These are phyloP conservation scores for Xylaria venustula DNA, from an alignment of 495 filamentous ascomycete genomes.

Conservation along the genomic window DNA sequence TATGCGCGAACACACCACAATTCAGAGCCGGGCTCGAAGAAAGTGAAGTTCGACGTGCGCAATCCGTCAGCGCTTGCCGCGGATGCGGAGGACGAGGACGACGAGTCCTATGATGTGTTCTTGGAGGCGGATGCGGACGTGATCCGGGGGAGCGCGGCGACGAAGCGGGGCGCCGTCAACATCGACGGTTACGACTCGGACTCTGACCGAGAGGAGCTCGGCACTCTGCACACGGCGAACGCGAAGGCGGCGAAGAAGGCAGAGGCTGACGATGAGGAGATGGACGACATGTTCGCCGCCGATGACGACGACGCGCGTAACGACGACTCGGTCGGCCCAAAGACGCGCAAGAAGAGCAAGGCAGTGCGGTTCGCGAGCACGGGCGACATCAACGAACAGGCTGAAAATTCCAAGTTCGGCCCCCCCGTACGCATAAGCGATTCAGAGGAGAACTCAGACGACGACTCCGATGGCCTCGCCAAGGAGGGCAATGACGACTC, in stretches of 20 bases:
- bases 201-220: constrained; percentile 72
- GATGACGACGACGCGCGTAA: constrained; percentile 60
- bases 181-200: constrained; percentile 97
- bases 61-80: constrained; percentile 89
- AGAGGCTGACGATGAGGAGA: constrained; percentile 63
- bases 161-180: constrained; percentile 89
- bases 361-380: constrained; percentile 72
- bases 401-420: constrained; percentile 67
- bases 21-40: constrained; percentile 64
- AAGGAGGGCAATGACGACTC: constrained; percentile 43
- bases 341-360: constrained; percentile 67
- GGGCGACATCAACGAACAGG: constrained; percentile 84
- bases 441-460: constrained; percentile 37
- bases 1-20: constrained; percentile 70
- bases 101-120: constrained; percentile 62
- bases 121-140: constrained; percentile 71
- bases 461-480: constrained; percentile 69
- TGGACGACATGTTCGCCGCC: constrained; percentile 92
- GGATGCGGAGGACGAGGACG: constrained; percentile 57
- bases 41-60: constrained; percentile 89
- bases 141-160: constrained; percentile 76
- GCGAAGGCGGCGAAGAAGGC: constrained; percentile 39
- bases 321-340: constrained; percentile 46
- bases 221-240: constrained; percentile 30
- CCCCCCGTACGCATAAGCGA: constrained; percentile 56